A percentile compares a stretch with the other conserved stretches of the same genome.
phyloP scores from a whole-genome alignment of 345 rosid species.

The Eucalyptus pauciflora region DNA sequence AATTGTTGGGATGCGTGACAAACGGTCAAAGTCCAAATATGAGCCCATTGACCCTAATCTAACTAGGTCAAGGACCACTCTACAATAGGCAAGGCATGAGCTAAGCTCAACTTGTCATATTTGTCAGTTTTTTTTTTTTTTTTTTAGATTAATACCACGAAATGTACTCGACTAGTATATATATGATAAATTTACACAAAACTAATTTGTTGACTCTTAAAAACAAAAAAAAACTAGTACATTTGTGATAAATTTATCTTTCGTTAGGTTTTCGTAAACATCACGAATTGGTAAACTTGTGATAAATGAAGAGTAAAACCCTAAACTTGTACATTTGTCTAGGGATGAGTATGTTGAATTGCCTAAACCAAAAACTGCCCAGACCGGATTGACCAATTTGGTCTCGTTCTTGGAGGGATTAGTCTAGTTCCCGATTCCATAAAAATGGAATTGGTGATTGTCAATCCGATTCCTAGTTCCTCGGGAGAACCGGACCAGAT shows the following conservation, averaged over 20 bases:
- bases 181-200: too few species aligned
- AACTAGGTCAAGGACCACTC: neutral
- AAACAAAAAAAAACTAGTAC: accelerated
- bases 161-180: too few species aligned
- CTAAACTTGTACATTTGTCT: too few species aligned
- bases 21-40: neutral
- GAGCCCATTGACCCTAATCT: neutral
- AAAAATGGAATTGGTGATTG: too few species aligned
- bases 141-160: neutral
- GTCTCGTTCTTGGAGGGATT: accelerated
- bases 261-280: accelerated
- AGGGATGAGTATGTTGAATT: too few species aligned
- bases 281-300: accelerated
- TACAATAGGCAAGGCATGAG: neutral
- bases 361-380: accelerated
- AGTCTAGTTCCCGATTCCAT: too few species aligned
- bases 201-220: accelerated
- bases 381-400: accelerated
- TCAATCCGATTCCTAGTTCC: accelerated
- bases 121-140: accelerated
- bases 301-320: too few species aligned
- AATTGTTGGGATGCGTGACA: neutral
- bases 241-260: too few species aligned
- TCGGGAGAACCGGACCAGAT: accelerated
- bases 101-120: neutral